Percentiles rank a stretch among this genome's conserved stretches.
Conservation (phyloP, 2,329 filamentous ascomycete species). For the Beauveria varroae region DNA sequence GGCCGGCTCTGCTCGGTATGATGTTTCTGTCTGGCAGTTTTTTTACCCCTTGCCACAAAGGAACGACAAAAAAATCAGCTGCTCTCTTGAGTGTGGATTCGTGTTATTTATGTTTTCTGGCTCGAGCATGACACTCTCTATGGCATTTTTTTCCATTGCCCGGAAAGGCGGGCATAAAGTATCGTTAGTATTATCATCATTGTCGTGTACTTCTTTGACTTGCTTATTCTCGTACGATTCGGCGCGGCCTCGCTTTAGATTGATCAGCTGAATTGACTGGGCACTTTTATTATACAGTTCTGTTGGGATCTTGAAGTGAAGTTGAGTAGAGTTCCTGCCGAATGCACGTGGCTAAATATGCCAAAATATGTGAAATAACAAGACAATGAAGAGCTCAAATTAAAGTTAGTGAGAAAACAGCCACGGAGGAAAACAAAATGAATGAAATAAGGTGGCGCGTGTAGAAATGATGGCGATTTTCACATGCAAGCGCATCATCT, state of each 20-base stretch:
- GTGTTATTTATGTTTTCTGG: neutral
- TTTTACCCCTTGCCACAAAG: neutral
- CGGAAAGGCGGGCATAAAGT: neutral
- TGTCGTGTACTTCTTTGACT: neutral
- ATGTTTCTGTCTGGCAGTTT: neutral
- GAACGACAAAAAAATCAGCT: neutral
- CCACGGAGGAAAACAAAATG: neutral
- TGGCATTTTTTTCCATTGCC: neutral
- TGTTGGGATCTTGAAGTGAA: neutral
- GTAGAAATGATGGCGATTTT: too few species aligned
- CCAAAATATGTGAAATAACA: too few species aligned
- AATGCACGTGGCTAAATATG: neutral
- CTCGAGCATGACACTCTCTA: neutral
- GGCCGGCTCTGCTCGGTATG: neutral
- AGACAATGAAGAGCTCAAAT: too few species aligned
- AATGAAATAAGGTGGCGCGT: too few species aligned
- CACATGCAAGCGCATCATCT: too few species aligned
- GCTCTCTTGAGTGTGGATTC: neutral
- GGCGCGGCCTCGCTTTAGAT: neutral
- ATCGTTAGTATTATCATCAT: neutral
- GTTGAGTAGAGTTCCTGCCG: neutral
- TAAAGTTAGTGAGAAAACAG: too few species aligned
- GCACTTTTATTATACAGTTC: too few species aligned
- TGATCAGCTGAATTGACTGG: neutral
- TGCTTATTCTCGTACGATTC: neutral